Evolutionary conservation across 176 grass and related monocot species (phyloP), one percentile per base, ranked within the genome.

Genomic region (Aegilops speltoides): DNA sequence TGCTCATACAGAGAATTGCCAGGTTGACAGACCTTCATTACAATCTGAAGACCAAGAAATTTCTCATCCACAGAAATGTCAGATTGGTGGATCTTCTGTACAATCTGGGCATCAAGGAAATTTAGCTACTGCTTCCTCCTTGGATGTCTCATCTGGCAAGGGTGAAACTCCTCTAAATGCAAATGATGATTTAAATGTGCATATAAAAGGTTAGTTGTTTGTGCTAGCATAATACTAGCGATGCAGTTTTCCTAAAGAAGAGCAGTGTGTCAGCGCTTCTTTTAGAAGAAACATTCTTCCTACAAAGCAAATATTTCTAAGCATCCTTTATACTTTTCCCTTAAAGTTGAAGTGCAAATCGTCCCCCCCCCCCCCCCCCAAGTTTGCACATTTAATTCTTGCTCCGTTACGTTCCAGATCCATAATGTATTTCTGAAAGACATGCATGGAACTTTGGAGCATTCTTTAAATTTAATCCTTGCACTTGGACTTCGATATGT

Each of bases 121-220:
- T 91, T 12, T 69, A 70, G 82, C 32, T 25, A 33, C 86, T 46
- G 23, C 63, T 64, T 46, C 86, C 1, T 2, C 40, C 26, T 85
- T 64, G 73, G 71, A 23, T 33, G 48, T 40, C 24, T 88, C 82
- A 59, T 52, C 14, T 82, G 78, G 77, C 5, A 78, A 78, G 23
- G 32, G 26, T 52, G 57, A 82, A 85, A 59, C 40, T 86, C 33
- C 50, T 10, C 14, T 29, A 36, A 82, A 73, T 85, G 71, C 65
- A 56, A 73, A 76, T 20, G 64, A 73, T 34, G 54, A 82, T 82
- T 24, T 77, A 56, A 33, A 65, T 85, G 86, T 74, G 24, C 82
- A 88, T 24, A 29, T 54, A 45, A 83, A 88, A 88, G 90, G 90
- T 91, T 34, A 88, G 78, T 88, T 88, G 38, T 83, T 82, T 88